Conservation (phyloP, 306 rosid species). For the Betula pendula region DNA sequence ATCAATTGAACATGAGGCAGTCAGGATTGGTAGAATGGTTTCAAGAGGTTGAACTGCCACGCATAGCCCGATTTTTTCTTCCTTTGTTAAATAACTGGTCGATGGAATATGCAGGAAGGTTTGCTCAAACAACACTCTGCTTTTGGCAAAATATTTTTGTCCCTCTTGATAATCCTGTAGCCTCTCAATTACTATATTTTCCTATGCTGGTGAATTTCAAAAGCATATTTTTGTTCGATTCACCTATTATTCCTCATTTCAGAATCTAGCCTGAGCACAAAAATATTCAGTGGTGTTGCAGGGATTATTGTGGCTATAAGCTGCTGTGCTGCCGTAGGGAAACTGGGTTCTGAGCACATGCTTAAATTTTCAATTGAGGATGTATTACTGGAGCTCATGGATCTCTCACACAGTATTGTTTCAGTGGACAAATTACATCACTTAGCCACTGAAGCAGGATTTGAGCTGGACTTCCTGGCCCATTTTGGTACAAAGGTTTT, state of each 20-base stretch:
- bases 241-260: constrained; percentile 19
- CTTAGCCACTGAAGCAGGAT: constrained; percentile 66
- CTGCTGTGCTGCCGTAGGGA: constrained; percentile 67
- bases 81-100: constrained; percentile 71
- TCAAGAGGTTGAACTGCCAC: constrained; percentile 47
- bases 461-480: constrained; percentile 50
- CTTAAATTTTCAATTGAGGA: constrained; percentile 34
- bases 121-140: constrained; percentile 35
- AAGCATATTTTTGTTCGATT: constrained; percentile 10
- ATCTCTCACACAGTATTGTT: constrained; percentile 52
- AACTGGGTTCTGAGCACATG: constrained; percentile 37
- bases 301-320: constrained; percentile 67
- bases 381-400: constrained; percentile 59
- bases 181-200: neutral
- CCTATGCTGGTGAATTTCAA: neutral
- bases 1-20: constrained; percentile 43
- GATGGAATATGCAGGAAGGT: constrained; percentile 81
- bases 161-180: constrained; percentile 8
- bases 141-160: constrained; percentile 26
- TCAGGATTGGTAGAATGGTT: constrained; percentile 61
- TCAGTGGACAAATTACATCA: constrained; percentile 59
- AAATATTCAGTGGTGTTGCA: constrained; percentile 73
- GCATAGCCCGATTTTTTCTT: constrained; percentile 48
- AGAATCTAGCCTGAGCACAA: constrained; percentile 41
- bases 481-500: constrained; percentile 64